A percentile compares a stretch with the other conserved stretches of the same genome.
These are phyloP conservation scores for Fusarium nygamai DNA, from an alignment of 2,329 filamentous ascomycete species.

Conservation along the genomic window DNA sequence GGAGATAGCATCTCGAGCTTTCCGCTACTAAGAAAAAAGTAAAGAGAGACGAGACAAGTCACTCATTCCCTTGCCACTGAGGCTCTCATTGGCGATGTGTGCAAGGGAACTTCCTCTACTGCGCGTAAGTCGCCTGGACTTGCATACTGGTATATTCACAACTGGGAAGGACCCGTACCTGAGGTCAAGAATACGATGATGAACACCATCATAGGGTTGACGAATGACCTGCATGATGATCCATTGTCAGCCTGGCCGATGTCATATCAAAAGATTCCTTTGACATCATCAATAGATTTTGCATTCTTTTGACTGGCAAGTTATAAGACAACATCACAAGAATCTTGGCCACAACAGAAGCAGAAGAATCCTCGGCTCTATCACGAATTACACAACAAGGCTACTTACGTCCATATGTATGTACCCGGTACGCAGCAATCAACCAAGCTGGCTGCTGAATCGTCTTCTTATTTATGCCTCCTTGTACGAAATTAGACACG, in stretches of 20 bases:
- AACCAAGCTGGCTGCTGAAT: constrained; percentile 23
- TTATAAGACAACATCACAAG: constrained; percentile 3
- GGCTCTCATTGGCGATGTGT: constrained; percentile 19
- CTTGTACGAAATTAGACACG: constrained; percentile 19
- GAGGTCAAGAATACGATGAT: constrained; percentile 16
- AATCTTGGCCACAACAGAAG: constrained; percentile 12
- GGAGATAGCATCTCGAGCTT: constrained; percentile 21
- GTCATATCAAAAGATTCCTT: not conserved
- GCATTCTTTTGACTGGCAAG: constrained; percentile 6
- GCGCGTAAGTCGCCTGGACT: constrained; percentile 18
- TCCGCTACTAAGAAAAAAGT: not conserved
- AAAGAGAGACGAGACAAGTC: constrained; percentile 21
- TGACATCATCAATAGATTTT: not conserved
- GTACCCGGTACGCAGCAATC: constrained; percentile 15
- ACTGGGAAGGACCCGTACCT: constrained; percentile 7
- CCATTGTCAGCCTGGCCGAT: not conserved
- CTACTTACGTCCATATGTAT: constrained; percentile 9
- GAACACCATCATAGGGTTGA: constrained; percentile 17
- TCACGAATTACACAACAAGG: constrained; percentile 7
- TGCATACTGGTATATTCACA: not conserved
- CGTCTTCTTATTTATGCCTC: constrained; percentile 25
- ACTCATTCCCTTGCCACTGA: constrained; percentile 1
- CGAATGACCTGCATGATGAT: not conserved
- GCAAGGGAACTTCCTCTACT: constrained; percentile 13
- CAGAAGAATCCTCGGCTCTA: constrained; percentile 3